Percentiles rank a stretch among this genome's conserved stretches.
phyloP scores from a whole-genome alignment of 495 filamentous ascomycete genomes.

The Xylaria sp. region DNA sequence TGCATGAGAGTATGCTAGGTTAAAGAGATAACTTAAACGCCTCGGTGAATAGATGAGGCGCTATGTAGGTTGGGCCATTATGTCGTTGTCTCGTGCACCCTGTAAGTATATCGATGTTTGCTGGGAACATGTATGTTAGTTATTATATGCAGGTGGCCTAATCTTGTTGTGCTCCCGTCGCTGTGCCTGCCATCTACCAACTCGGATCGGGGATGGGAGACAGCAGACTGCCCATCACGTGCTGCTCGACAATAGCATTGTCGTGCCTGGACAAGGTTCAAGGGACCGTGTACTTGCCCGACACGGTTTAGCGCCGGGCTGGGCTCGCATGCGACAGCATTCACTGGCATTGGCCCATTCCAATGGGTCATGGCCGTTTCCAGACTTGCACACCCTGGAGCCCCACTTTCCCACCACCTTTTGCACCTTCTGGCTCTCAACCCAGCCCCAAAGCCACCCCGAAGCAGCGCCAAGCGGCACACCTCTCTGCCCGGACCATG shows the following conservation, averaged over 20 bases:
- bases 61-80: too few species aligned
- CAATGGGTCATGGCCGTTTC: neutral
- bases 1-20: neutral
- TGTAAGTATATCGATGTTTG: neutral
- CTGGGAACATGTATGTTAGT: too few species aligned
- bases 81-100: neutral
- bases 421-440: neutral
- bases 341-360: neutral
- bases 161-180: too few species aligned
- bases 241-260: constrained; percentile 1
- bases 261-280: constrained; percentile 3
- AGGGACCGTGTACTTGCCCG: neutral
- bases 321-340: neutral
- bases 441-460: constrained; percentile 9
- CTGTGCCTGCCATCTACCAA: too few species aligned
- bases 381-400: neutral
- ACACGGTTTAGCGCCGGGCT: neutral
- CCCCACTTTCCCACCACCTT: neutral
- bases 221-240: neutral
- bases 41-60: neutral
- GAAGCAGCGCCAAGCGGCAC: neutral
- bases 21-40: too few species aligned
- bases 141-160: neutral
- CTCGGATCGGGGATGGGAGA: neutral
- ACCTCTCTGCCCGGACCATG: constrained; percentile 5